Evolutionary conservation across 805 yeast genomes (phyloP), one percentile per base, ranked within the genome.

Genomic region (Kodamaea leandrae): DNA sequence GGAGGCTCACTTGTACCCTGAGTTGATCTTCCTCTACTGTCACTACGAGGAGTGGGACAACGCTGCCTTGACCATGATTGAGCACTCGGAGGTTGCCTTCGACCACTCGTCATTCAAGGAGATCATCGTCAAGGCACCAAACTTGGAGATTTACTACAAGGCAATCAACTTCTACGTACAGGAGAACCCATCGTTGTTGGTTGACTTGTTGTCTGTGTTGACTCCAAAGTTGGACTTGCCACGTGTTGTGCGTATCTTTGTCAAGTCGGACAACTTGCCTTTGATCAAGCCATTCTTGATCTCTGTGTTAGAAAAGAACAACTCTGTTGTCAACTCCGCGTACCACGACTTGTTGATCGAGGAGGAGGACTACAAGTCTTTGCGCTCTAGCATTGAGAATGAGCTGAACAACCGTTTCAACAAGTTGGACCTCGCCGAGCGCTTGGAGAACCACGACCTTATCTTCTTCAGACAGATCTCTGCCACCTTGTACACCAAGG

Each of bases 1-100:
- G 66, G 80, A 71, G 43, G 93, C 96, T 29, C 99, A 93, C 60
- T 72, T 93, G 59, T 93, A 97, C 90, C 93, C 95, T 15, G 99
- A 93, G 69, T 75, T 91, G 53, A 88, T 93, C 43, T 93, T 93
- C 82, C 73, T 93, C 64, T 91, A 91, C 71, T 89, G 96, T 61
- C 99, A 93, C 66, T 93, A 93, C 63, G 99, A 93, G 61, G 99
- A 93, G 71, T 93, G 96, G 96, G 99, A 93, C 64, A 93, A 93
- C 64, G 99, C 99, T 46, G 89, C 96, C 25, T 76, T 93, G 60
- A 82, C 96, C 12, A 87, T 93, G 90, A 93, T 93, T 74, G 97
- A 93, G 63, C 88, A 82, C 60, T 83, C 96, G 3, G 87, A 95
- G 46, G 84, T 84, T 52, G 89, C 96, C 13, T 90, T 91, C 57